Evolutionary conservation across 2,329 filamentous ascomycete genomes (phyloP).

Genomic region (Atkinsonella hypoxylon): DNA sequence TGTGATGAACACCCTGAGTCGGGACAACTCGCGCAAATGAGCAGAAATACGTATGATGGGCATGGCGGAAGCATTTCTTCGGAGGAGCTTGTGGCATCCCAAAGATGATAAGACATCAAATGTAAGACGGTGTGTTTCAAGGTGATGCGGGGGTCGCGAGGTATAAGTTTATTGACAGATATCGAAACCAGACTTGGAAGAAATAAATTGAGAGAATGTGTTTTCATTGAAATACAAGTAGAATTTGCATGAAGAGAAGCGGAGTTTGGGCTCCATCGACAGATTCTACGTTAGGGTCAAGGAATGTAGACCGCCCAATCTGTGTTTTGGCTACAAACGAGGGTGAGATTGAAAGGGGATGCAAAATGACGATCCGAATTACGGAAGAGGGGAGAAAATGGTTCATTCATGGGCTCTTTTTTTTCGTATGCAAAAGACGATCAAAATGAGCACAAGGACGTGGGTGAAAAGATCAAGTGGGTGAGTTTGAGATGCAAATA

Average conservation of each 20-base stretch:
- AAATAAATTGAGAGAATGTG: background rate
- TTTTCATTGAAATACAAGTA: too few species aligned
- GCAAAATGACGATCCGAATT: background rate
- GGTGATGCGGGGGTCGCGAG: background rate
- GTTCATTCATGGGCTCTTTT: constrained; percentile 4
- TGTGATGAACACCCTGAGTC: background rate
- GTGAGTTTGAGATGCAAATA: background rate
- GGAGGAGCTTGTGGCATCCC: too few species aligned
- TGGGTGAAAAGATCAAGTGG: constrained; percentile 21
- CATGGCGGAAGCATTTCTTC: too few species aligned
- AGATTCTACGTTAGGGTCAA: too few species aligned
- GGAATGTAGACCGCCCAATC: too few species aligned
- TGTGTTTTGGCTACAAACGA: background rate
- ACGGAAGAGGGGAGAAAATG: background rate
- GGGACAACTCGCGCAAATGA: background rate
- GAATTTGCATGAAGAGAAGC: too few species aligned
- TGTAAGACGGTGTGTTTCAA: too few species aligned
- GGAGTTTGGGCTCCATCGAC: too few species aligned
- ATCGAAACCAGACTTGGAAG: background rate
- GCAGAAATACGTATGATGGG: background rate
- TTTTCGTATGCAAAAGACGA: constrained; percentile 32
- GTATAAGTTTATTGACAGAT: background rate
- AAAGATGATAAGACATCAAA: too few species aligned
- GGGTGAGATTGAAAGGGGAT: background rate
- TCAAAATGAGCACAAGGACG: constrained; percentile 56